Base-by-base conservation (phyloP, 2,329 filamentous ascomycete species). In the Metarhizium guizhouense region DNA sequence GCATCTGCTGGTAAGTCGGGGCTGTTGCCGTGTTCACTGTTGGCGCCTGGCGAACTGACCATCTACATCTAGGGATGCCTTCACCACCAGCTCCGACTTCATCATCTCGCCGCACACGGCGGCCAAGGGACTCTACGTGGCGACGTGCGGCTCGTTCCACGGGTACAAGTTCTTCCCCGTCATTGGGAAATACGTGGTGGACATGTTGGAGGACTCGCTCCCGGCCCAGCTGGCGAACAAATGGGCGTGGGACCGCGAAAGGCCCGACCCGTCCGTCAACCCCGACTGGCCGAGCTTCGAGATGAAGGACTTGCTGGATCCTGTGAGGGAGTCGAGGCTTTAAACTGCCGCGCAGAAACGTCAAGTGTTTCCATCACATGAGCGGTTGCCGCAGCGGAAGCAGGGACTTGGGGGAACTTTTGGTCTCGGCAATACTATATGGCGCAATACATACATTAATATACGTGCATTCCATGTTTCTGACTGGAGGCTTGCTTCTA, bases 91-190 rank as follows among this genome's bases (percentile, higher is more conserved):
- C 63, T 74, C 75, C 25, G 82, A 87, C 63, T 85, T 84, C 61
- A 76, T 87, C 58, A 80, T 87, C 61, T 81, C 80, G 5, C 80
- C 81, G 0, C 77, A 85, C 60, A 57, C 75, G 0, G 73, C 71
- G 36, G 78, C 63, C 20, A 65, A 65, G 51, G 82, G 82, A 25
- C 68, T 88, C 0, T 86, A 80, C 61, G 63, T 88, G 2, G 84
- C 83, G 0, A 82, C 81, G 0, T 83, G 82, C 13, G 84, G 84
- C 6, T 86, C 83, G 0, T 85, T 86, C 61, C 84, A 88, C 67
- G 79, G 81, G 16, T 87, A 77, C 74, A 87, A 87, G 67, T 86
- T 88, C 67, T 76, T 87, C 56, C 84, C 84, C 0, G 77, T 81
- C 3, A 76, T 86, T 30, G 84, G 85, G 4, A 80, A 78, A 60